Evolutionary conservation across 2,329 filamentous ascomycete genomes (phyloP).

Genomic region (Diaporthe sp.): DNA sequence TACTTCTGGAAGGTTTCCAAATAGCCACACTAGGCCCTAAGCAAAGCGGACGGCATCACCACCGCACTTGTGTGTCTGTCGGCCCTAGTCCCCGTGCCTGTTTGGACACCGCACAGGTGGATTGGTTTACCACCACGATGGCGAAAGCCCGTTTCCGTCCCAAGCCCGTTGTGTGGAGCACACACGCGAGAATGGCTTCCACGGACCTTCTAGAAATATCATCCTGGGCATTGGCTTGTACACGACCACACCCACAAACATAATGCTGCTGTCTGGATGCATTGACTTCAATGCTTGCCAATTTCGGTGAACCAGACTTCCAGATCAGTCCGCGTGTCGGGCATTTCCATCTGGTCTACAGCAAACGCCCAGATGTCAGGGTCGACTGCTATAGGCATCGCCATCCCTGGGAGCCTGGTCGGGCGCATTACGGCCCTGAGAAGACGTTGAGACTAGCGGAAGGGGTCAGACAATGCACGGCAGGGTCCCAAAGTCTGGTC

Average conservation of each 20-base stretch:
- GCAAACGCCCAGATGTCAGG: conserved; percentile 21
- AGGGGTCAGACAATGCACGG: conserved; percentile 19
- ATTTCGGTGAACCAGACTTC: conserved; percentile 15
- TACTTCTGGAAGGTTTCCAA: neutral
- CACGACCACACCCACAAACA: neutral
- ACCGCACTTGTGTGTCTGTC: too few relatives aligned
- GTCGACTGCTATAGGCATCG: neutral
- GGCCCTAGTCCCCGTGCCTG: too few relatives aligned
- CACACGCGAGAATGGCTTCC: neutral
- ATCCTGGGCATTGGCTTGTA: neutral
- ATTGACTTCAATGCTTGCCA: conserved; percentile 20
- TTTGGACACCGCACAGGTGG: neutral
- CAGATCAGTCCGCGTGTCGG: conserved; percentile 16
- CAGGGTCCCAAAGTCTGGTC: conserved; percentile 20
- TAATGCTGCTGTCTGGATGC: neutral
- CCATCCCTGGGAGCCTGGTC: neutral
- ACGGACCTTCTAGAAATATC: conserved; percentile 8
- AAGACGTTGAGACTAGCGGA: conserved; percentile 15
- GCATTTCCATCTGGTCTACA: conserved; percentile 16
- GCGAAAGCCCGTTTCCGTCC: neutral
- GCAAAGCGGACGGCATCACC: neutral
- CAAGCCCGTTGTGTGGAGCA: neutral
- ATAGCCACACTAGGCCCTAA: neutral
- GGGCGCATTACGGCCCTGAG: conserved; percentile 3
- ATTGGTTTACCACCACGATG: neutral